Conservation (phyloP, 169 alveolate species). For the Miamiensis avidus region DNA sequence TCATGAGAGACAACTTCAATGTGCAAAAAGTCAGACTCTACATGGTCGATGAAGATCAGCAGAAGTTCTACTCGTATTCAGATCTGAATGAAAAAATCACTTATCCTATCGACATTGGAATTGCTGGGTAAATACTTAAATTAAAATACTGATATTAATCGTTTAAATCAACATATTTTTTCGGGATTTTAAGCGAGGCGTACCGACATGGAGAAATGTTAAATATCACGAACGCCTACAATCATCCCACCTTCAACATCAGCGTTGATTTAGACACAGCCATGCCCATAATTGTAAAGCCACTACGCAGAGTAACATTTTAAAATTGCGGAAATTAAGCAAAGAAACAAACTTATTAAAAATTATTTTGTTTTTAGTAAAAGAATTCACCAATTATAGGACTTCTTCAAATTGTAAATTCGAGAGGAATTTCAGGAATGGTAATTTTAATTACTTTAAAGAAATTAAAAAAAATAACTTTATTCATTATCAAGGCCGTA, state of each 20-base stretch:
- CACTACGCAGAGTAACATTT: constrained; percentile 4
- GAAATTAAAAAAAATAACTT: background rate
- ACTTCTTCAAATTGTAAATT: constrained; percentile 1
- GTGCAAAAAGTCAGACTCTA: constrained; percentile 10
- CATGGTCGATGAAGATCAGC: background rate
- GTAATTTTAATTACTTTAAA: background rate
- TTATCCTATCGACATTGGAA: background rate
- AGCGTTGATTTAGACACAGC: constrained; percentile 14
- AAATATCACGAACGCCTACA: constrained; percentile 11
- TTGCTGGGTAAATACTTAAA: constrained; percentile 10
- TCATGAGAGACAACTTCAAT: background rate
- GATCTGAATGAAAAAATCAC: background rate
- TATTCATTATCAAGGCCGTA: background rate
- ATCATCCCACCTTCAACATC: constrained; percentile 2
- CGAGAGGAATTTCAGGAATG: constrained; percentile 18
- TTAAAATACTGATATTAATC: too few relatives aligned
- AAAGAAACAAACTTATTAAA: background rate
- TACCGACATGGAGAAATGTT: background rate
- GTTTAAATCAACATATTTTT: too few relatives aligned
- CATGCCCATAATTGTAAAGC: constrained; percentile 17
- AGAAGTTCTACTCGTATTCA: background rate
- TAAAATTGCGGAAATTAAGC: background rate
- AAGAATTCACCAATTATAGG: constrained; percentile 1
- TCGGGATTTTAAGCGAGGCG: background rate
- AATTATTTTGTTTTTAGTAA: background rate